Evolutionary conservation across 305 asterid species (phyloP).

Genomic region (Ajuga reptans): DNA sequence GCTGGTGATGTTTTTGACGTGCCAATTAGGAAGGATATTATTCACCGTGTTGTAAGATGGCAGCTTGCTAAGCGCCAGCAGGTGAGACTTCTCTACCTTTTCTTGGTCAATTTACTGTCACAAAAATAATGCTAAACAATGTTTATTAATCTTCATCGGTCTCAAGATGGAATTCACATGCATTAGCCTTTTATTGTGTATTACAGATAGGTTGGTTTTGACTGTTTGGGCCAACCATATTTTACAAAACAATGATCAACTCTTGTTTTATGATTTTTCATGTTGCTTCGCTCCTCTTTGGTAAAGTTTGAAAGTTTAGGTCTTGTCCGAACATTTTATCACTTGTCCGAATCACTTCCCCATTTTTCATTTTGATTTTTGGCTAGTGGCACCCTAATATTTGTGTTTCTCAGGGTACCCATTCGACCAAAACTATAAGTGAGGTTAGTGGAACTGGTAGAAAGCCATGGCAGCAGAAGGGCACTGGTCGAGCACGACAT

Average conservation of each 20-base stretch:
- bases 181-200: background rate
- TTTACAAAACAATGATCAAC: background rate
- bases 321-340: background rate
- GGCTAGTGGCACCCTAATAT: background rate
- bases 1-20: constrained; percentile 90
- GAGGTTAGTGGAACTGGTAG: constrained; percentile 96
- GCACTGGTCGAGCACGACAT: constrained; percentile 87
- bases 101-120: constrained; percentile 4
- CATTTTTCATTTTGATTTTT: background rate
- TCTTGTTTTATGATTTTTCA: background rate
- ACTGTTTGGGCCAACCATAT: background rate
- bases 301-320: background rate
- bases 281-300: background rate
- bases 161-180: background rate
- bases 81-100: constrained; percentile 32
- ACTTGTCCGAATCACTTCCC: too few species aligned
- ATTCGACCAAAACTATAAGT: constrained; percentile 79
- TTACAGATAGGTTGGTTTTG: background rate
- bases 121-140: background rate
- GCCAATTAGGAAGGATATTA: constrained; percentile 80
- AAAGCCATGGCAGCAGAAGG: constrained; percentile 86
- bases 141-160: too few species aligned
- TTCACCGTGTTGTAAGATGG: constrained; percentile 95
- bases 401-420: constrained; percentile 57
- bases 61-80: constrained; percentile 93